phyloP scores from a whole-genome alignment of 345 rosid species.

The Brassica nigra region DNA sequence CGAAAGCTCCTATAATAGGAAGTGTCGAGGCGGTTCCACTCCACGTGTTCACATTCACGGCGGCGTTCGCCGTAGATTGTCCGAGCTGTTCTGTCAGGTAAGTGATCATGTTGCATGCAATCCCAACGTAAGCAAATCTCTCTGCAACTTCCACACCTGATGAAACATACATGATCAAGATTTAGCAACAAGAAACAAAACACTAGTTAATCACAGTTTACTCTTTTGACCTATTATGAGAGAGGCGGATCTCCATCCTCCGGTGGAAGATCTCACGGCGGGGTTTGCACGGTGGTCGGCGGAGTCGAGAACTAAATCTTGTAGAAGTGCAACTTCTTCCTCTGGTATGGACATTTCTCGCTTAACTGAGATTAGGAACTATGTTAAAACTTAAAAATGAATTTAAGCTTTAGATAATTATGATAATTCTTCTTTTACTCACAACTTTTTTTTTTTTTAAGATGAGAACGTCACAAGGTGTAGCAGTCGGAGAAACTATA shows the following conservation, averaged over 20 bases:
- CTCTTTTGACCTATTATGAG: slow-evolving; percentile 7
- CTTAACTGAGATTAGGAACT: neutral
- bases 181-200: neutral
- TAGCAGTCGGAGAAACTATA: neutral
- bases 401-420: neutral
- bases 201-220: neutral
- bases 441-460: neutral
- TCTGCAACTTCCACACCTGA: slow-evolving; percentile 16
- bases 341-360: neutral
- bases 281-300: slow-evolving; percentile 2
- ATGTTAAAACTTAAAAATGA: neutral
- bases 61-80: slow-evolving; percentile 8
- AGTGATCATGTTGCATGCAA: slow-evolving; percentile 6
- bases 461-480: neutral
- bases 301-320: slow-evolving; percentile 3
- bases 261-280: slow-evolving; percentile 2
- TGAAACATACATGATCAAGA: neutral
- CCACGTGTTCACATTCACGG: slow-evolving; percentile 22
- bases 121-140: slow-evolving; percentile 21
- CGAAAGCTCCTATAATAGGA: slow-evolving; percentile 15
- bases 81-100: slow-evolving; percentile 14
- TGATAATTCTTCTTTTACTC: neutral
- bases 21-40: slow-evolving; percentile 3
- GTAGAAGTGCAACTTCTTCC: slow-evolving; percentile 5
- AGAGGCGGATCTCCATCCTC: slow-evolving; percentile 1